A percentile compares a stretch with the other conserved stretches of the same genome.
These are phyloP conservation scores for Aphanomyces stellatus DNA, from an alignment of 352 stramenopile genomes.

Conservation along the genomic window DNA sequence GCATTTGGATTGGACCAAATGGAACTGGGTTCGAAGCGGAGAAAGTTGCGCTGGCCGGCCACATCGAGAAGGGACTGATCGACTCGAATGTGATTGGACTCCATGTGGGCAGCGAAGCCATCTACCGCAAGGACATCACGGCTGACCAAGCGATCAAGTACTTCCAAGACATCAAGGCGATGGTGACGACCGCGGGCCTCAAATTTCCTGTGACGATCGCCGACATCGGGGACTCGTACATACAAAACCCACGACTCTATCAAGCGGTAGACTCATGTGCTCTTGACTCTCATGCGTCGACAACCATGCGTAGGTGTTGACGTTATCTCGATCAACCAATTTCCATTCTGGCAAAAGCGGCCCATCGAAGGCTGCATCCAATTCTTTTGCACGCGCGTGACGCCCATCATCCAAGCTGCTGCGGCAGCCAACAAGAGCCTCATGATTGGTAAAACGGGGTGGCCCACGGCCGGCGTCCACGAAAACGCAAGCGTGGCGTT, in stretches of 20 bases:
- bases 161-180: constrained; percentile 43
- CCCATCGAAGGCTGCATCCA: constrained; percentile 29
- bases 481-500: constrained; percentile 29
- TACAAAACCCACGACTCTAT: constrained; percentile 39
- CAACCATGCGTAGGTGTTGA: constrained; percentile 24
- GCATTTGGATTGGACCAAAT: constrained; percentile 42
- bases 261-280: constrained; percentile 29
- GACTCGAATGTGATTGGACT: constrained; percentile 37
- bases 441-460: constrained; percentile 60
- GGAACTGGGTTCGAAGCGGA: constrained; percentile 31
- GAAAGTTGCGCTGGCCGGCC: constrained; percentile 32
- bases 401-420: constrained; percentile 26
- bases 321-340: constrained; percentile 49
- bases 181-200: constrained; percentile 22
- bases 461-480: constrained; percentile 34
- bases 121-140: constrained; percentile 52
- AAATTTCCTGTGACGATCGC: constrained; percentile 49
- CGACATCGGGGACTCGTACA: constrained; percentile 48
- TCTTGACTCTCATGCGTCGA: too few relatives aligned
- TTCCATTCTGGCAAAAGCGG: constrained; percentile 56
- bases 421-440: constrained; percentile 39
- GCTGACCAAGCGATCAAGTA: constrained; percentile 32
- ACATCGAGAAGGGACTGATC: constrained; percentile 33
- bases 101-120: constrained; percentile 53
- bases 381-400: constrained; percentile 41